Evolutionary conservation across 2,329 filamentous ascomycete genomes (phyloP).

Genomic region (Arthrobotrys sinensis): DNA sequence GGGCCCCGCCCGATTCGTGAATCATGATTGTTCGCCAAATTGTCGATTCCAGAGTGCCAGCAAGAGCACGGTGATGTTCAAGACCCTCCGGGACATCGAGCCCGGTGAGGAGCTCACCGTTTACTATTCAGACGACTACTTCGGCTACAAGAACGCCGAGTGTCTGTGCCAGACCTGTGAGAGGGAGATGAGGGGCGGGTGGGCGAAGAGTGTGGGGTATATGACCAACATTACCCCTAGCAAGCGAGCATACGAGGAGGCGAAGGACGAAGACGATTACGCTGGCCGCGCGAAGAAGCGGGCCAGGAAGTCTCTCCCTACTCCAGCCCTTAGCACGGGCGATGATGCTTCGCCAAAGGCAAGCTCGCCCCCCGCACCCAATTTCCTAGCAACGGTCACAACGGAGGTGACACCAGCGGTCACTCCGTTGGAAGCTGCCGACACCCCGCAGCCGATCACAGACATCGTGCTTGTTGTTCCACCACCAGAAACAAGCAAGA

Average conservation of each 20-base stretch:
- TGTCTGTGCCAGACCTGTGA: conserved; percentile 94
- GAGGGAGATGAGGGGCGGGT: conserved; percentile 81
- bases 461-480: conserved; percentile 43
- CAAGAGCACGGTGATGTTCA: conserved; percentile 89
- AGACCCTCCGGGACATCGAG: conserved; percentile 84
- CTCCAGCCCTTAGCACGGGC: conserved; percentile 48
- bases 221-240: conserved; percentile 46
- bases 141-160: conserved; percentile 94
- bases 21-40: conserved; percentile 96
- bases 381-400: conserved; percentile 28
- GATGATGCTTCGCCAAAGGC: conserved; percentile 52
- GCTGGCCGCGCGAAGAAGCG: conserved; percentile 57
- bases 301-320: conserved; percentile 53
- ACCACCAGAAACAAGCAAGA: conserved; percentile 11
- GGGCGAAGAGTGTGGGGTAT: conserved; percentile 71
- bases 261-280: conserved; percentile 60
- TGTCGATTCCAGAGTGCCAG: conserved; percentile 87
- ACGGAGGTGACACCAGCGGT: conserved; percentile 45
- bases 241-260: conserved; percentile 49
- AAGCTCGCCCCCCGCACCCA: conserved; percentile 43
- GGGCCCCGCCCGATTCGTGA: conserved; percentile 94
- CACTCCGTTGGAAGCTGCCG: conserved; percentile 29
- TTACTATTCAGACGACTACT: conserved; percentile 95
- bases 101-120: conserved; percentile 96
- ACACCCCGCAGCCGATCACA: conserved; percentile 18